A percentile compares a stretch with the other conserved stretches of the same genome.
Evolutionary conservation across 2,329 filamentous ascomycete genomes (phyloP).

Genomic region (Sphaerulina vaccinii): DNA sequence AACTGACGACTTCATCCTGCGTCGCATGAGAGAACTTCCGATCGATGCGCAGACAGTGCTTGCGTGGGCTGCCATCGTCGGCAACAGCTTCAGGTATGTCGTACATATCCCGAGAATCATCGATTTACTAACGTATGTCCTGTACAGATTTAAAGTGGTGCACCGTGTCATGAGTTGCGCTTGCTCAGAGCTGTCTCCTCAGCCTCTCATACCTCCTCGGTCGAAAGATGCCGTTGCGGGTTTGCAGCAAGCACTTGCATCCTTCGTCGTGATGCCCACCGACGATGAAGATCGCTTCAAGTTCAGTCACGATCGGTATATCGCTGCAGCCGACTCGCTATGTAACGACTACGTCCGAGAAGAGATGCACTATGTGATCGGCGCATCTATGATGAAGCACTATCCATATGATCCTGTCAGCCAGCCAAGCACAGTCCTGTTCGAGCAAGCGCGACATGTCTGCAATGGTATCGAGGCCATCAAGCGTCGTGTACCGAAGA

Average conservation of each 20-base stretch:
- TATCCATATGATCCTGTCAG: constrained; percentile 59
- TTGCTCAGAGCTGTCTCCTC: constrained; percentile 56
- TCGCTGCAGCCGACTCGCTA: constrained; percentile 71
- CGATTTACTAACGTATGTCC: neutral
- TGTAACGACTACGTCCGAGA: constrained; percentile 64
- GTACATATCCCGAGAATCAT: neutral
- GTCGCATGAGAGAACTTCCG: constrained; percentile 74
- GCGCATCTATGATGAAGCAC: constrained; percentile 75
- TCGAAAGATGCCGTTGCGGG: constrained; percentile 72
- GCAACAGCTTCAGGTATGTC: constrained; percentile 64
- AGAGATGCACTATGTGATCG: constrained; percentile 90
- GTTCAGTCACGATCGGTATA: constrained; percentile 85
- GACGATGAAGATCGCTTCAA: constrained; percentile 82
- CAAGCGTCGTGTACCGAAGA: constrained; percentile 58
- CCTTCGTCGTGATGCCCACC: constrained; percentile 76
- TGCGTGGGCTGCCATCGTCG: constrained; percentile 81
- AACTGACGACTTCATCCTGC: constrained; percentile 78
- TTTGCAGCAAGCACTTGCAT: constrained; percentile 76
- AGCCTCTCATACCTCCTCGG: constrained; percentile 53
- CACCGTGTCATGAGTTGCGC: constrained; percentile 74
- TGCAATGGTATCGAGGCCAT: constrained; percentile 76
- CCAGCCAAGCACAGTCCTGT: constrained; percentile 51
- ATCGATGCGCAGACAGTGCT: constrained; percentile 72
- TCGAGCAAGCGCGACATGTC: constrained; percentile 77
- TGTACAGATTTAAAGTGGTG: constrained; percentile 66